Evolutionary conservation across 768 basidiomycete species (phyloP).

Genomic region (Cantharellus anzutake): DNA sequence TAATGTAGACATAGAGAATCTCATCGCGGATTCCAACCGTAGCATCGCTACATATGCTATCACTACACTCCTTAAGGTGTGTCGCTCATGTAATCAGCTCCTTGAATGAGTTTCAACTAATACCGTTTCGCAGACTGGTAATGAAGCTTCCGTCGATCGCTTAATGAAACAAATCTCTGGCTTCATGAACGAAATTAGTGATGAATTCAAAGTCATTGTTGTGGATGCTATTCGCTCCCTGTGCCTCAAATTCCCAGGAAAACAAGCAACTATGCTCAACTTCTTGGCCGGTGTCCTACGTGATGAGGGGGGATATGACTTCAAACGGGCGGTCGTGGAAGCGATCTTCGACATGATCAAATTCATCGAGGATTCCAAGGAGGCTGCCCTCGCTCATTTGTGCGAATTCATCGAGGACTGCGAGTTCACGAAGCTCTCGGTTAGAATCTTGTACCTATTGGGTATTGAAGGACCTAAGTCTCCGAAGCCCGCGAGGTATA

Average conservation of each 20-base stretch:
- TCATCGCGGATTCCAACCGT: conserved; percentile 89
- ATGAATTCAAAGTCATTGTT: conserved; percentile 99
- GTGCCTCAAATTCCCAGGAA: conserved; percentile 95
- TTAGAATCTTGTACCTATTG: conserved; percentile 86
- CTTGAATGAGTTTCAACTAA: not conserved
- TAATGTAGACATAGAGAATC: conserved; percentile 91
- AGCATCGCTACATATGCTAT: conserved; percentile 98
- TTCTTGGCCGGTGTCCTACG: conserved; percentile 94
- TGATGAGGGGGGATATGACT: conserved; percentile 98
- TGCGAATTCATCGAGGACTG: conserved; percentile 99
- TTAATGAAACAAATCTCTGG: conserved; percentile 98
- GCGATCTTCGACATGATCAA: conserved; percentile 99
- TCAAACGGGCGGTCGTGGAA: conserved; percentile 97
- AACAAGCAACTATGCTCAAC: conserved; percentile 90
- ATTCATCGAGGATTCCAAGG: conserved; percentile 87
- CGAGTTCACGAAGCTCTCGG: conserved; percentile 97
- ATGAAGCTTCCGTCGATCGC: conserved; percentile 95
- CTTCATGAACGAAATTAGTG: conserved; percentile 98
- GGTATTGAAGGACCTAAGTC: conserved; percentile 93
- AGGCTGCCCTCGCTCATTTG: conserved; percentile 90
- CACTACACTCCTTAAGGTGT: conserved; percentile 87
- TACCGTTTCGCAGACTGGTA: conserved; percentile 55
- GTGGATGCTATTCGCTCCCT: conserved; percentile 96
- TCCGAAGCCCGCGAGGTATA: conserved; percentile 94
- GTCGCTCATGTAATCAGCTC: not conserved